Evolutionary conservation across 805 yeast species (phyloP).

Genomic region (Lachancea lanzarotensis): DNA sequence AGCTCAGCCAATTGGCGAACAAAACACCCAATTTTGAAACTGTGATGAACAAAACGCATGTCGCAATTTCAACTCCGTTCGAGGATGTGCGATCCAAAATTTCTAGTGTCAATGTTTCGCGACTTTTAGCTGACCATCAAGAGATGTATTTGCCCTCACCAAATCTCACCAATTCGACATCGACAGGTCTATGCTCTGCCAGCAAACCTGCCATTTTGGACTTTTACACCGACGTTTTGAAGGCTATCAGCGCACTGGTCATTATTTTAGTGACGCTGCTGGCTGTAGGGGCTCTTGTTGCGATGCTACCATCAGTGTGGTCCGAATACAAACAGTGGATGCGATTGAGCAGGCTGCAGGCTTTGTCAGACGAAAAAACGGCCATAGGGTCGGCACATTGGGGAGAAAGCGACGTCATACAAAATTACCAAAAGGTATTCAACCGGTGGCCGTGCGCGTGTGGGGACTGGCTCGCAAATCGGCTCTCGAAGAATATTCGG

Average conservation of each 20-base stretch:
- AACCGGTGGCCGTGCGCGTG: slow-evolving; percentile 18
- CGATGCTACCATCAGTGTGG: slow-evolving; percentile 39
- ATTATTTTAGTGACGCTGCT: slow-evolving; percentile 37
- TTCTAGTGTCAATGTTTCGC: slow-evolving; percentile 27
- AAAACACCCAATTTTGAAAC: slow-evolving; percentile 60
- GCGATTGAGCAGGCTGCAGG: slow-evolving; percentile 22
- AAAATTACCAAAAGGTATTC: slow-evolving; percentile 19
- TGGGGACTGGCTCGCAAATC: slow-evolving; percentile 14
- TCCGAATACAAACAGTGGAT: slow-evolving; percentile 45
- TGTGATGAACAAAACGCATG: slow-evolving; percentile 53
- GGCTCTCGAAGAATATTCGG: slow-evolving; percentile 1
- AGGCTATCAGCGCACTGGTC: slow-evolving; percentile 33
- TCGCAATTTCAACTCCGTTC: slow-evolving; percentile 55
- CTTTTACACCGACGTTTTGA: slow-evolving; percentile 32
- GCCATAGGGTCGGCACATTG: not conserved
- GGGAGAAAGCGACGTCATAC: slow-evolving; percentile 15
- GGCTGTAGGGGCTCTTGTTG: slow-evolving; percentile 36
- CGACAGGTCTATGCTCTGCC: slow-evolving; percentile 36
- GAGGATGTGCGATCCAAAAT: slow-evolving; percentile 39
- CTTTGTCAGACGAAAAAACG: not conserved
- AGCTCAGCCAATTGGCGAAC: slow-evolving; percentile 44
- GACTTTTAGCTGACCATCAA: slow-evolving; percentile 14
- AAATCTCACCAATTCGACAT: slow-evolving; percentile 16
- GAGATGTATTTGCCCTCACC: slow-evolving; percentile 37
- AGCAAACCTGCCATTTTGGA: slow-evolving; percentile 35